These are phyloP conservation scores for Hansenula sp. DNA, from an alignment of 1,139 yeast species.

Conservation along the genomic window DNA sequence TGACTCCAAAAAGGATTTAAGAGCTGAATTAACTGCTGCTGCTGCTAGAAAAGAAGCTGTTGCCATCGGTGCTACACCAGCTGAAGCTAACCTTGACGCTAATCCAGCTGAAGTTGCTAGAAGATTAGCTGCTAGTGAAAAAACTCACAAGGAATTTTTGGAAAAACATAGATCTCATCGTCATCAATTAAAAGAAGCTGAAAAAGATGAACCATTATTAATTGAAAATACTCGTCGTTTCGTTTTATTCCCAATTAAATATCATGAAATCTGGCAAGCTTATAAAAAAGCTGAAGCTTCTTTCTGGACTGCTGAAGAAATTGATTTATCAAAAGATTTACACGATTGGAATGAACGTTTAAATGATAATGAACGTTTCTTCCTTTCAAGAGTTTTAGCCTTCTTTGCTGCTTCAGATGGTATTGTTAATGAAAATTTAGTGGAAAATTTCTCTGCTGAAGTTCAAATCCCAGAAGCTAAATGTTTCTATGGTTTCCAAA, in stretches of 20 bases:
- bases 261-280: slow-evolving; percentile 98
- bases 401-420: slow-evolving; percentile 98
- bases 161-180: slow-evolving; percentile 62
- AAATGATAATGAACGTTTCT: slow-evolving; percentile 86
- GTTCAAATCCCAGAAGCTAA: slow-evolving; percentile 97
- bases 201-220: slow-evolving; percentile 86
- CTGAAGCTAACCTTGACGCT: slow-evolving; percentile 5
- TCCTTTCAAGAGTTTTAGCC: slow-evolving; percentile 90
- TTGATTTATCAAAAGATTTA: slow-evolving; percentile 87
- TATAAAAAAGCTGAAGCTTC: slow-evolving; percentile 99
- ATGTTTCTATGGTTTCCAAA: slow-evolving; percentile 98
- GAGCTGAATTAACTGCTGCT: slow-evolving; percentile 22
- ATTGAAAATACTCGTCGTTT: slow-evolving; percentile 84
- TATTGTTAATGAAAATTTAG: slow-evolving; percentile 93
- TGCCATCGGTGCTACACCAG: slow-evolving; percentile 5
- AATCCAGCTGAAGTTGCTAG: slow-evolving; percentile 3
- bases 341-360: slow-evolving; percentile 85
- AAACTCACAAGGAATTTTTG: slow-evolving; percentile 50
- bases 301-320: slow-evolving; percentile 99
- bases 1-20: slow-evolving; percentile 19
- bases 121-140: slow-evolving; percentile 3
- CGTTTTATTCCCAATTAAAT: slow-evolving; percentile 94
- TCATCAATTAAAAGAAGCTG: slow-evolving; percentile 65
- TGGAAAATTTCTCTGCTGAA: slow-evolving; percentile 95
- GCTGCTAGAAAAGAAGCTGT: slow-evolving; percentile 19